A percentile compares a stretch with the other conserved stretches of the same genome.
These are phyloP conservation scores for Shiraia sp. DNA, from an alignment of 2,329 filamentous ascomycete species.

Conservation along the genomic window DNA sequence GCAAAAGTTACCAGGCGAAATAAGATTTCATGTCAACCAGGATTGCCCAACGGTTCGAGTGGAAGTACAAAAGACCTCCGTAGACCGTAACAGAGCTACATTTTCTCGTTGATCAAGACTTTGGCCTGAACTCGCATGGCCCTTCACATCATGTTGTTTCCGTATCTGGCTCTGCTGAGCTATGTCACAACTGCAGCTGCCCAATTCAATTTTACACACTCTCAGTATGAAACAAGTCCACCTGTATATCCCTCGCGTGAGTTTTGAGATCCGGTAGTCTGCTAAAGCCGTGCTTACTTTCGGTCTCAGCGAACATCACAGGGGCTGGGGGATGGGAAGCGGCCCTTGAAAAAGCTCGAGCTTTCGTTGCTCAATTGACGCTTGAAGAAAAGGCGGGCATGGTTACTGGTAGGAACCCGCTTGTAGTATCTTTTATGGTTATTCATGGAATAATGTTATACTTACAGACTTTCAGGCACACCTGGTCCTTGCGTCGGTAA, in stretches of 20 bases:
- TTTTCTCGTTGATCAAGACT: too few relatives aligned
- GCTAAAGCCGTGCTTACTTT: not conserved
- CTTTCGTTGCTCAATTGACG: slow-evolving; percentile 24
- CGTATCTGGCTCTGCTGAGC: not conserved
- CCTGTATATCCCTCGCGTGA: slow-evolving; percentile 34
- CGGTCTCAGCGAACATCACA: slow-evolving; percentile 21
- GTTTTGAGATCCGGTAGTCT: not conserved
- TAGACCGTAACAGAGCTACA: too few relatives aligned
- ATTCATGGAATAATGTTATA: too few relatives aligned
- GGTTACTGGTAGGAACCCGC: slow-evolving; percentile 24
- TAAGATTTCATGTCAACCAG: too few relatives aligned
- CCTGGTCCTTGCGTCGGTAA: slow-evolving; percentile 40
- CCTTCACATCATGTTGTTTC: too few relatives aligned
- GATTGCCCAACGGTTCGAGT: too few relatives aligned
- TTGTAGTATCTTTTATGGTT: too few relatives aligned
- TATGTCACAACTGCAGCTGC: slow-evolving; percentile 10
- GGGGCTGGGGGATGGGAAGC: slow-evolving; percentile 33
- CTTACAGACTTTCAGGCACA: slow-evolving; percentile 14
- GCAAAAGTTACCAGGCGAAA: too few relatives aligned
- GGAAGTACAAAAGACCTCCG: too few relatives aligned
- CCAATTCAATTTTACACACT: slow-evolving; percentile 23
- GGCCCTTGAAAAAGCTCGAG: slow-evolving; percentile 24
- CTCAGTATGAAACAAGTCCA: slow-evolving; percentile 32
- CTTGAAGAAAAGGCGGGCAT: slow-evolving; percentile 31
- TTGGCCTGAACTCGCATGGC: too few relatives aligned